Conservation (phyloP, 208 protist genomes). For the Leishmania major region DNA sequence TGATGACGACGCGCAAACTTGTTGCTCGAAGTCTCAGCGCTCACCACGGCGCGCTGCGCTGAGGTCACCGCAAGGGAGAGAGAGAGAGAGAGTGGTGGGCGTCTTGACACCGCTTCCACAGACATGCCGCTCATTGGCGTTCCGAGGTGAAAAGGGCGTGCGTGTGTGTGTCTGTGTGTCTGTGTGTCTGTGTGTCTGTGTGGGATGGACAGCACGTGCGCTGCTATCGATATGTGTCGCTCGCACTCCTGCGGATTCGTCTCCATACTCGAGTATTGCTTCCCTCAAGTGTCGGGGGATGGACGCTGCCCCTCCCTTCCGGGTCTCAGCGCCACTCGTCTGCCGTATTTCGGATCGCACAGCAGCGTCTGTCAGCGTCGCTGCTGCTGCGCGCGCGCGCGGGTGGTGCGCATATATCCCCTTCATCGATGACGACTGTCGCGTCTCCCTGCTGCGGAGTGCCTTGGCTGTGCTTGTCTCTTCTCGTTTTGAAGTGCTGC, state of each 20-base stretch:
- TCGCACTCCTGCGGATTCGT: neutral
- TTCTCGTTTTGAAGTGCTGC: neutral
- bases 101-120: neutral
- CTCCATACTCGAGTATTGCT: neutral
- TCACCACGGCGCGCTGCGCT: slow-evolving; percentile 34
- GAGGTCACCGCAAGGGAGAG: neutral
- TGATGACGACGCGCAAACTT: slow-evolving; percentile 51
- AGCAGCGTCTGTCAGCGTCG: neutral
- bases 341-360: neutral
- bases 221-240: neutral
- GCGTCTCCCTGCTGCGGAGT: neutral
- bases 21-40: slow-evolving; percentile 36
- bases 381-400: neutral
- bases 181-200: neutral
- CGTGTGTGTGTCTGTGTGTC: neutral
- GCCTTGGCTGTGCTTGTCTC: neutral
- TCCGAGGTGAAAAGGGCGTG: neutral
- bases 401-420: neutral
- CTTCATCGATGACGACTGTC: neutral
- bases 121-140: neutral
- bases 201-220: neutral
- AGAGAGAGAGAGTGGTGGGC: neutral
- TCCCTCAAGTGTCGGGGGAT: neutral
- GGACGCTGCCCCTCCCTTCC: neutral
- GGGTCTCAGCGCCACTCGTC: neutral